Evolutionary conservation across 2,329 filamentous ascomycete species (phyloP).

Genomic region (Fusarium abutilonis): DNA sequence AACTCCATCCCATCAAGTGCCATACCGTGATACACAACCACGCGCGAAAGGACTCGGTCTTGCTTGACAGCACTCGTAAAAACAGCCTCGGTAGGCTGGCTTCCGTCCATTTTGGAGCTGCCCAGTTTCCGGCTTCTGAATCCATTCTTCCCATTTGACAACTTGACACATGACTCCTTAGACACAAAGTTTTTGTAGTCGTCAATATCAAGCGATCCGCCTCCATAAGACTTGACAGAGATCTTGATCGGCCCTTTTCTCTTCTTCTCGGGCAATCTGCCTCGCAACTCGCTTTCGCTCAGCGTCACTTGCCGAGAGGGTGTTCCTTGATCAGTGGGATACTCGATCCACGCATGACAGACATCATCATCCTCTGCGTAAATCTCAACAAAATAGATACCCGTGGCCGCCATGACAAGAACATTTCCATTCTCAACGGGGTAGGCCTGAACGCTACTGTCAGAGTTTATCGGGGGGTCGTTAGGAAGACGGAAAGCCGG

Average conservation of each 20-base stretch:
- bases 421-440: slow-evolving; percentile 81
- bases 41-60: slow-evolving; percentile 77
- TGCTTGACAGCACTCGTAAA: slow-evolving; percentile 74
- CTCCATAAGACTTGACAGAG: slow-evolving; percentile 78
- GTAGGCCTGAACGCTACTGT: slow-evolving; percentile 87
- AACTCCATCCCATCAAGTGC: slow-evolving; percentile 91
- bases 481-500: slow-evolving; percentile 87
- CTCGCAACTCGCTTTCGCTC: slow-evolving; percentile 78
- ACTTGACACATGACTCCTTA: slow-evolving; percentile 77
- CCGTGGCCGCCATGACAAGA: slow-evolving; percentile 80
- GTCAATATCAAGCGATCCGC: slow-evolving; percentile 78
- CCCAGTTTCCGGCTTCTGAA: slow-evolving; percentile 82
- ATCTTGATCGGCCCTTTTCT: slow-evolving; percentile 76
- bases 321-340: slow-evolving; percentile 68
- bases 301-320: slow-evolving; percentile 78
- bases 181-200: slow-evolving; percentile 77
- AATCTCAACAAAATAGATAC: slow-evolving; percentile 86
- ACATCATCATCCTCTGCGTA: slow-evolving; percentile 81
- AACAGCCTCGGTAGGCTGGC: slow-evolving; percentile 75
- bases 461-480: slow-evolving; percentile 70
- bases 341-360: slow-evolving; percentile 86
- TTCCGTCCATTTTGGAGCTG: slow-evolving; percentile 74
- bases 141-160: slow-evolving; percentile 75
- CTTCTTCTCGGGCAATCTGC: slow-evolving; percentile 75
- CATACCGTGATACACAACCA: slow-evolving; percentile 80